Evolutionary conservation across 495 filamentous ascomycete genomes (phyloP).

Genomic region (Sphaerosporella brunnea): DNA sequence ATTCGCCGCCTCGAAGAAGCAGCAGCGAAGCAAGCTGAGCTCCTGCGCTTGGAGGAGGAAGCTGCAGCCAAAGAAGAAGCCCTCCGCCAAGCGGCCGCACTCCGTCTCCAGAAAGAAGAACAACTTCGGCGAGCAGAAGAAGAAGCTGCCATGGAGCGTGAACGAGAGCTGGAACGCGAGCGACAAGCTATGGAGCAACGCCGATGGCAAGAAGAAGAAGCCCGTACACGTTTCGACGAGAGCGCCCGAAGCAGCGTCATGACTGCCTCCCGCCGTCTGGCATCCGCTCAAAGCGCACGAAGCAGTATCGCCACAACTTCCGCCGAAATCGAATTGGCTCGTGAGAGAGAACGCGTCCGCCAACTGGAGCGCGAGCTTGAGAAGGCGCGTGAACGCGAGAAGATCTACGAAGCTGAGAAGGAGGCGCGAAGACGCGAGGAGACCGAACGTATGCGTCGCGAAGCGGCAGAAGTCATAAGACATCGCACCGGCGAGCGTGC

Average conservation of each 20-base stretch:
- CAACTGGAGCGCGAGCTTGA: slow-evolving; percentile 77
- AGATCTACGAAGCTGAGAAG: slow-evolving; percentile 47
- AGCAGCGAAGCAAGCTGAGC: slow-evolving; percentile 41
- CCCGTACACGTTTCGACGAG: too few species aligned
- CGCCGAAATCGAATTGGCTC: slow-evolving; percentile 8
- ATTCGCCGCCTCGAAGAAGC: slow-evolving; percentile 35
- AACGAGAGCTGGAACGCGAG: neutral
- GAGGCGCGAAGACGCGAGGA: slow-evolving; percentile 36
- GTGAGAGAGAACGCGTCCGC: slow-evolving; percentile 36
- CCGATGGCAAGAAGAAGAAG: slow-evolving; percentile 4
- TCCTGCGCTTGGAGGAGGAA: neutral
- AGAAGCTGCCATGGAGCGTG: too few species aligned
- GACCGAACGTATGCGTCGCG: slow-evolving; percentile 36
- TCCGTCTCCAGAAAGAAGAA: slow-evolving; percentile 3
- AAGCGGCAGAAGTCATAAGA: slow-evolving; percentile 28
- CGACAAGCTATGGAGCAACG: neutral
- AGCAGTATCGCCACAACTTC: too few species aligned
- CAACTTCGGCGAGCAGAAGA: slow-evolving; percentile 1
- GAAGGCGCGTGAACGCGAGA: slow-evolving; percentile 68
- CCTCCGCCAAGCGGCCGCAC: slow-evolving; percentile 42
- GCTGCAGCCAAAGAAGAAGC: slow-evolving; percentile 35
- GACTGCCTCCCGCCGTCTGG: too few species aligned
- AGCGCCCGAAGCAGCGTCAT: too few species aligned
- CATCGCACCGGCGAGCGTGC: slow-evolving; percentile 28
- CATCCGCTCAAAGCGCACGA: too few species aligned